Conservation (phyloP, 2,329 filamentous ascomycete genomes). For the Aspergillus sergii region DNA sequence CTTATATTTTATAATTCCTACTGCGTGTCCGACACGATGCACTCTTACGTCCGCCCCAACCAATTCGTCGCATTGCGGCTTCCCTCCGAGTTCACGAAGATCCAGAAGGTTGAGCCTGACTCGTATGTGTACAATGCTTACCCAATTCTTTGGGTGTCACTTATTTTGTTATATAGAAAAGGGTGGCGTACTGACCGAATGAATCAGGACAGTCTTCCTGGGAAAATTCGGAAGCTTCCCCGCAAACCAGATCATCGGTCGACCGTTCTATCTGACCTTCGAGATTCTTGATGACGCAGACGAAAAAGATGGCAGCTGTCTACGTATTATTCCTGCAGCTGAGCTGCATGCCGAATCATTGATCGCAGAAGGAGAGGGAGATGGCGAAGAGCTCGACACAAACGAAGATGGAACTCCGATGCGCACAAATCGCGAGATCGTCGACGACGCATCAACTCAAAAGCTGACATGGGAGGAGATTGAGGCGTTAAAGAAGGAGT, state of each 20-base stretch:
- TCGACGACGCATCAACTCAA: conserved; percentile 70
- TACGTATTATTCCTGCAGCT: conserved; percentile 76
- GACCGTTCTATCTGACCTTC: conserved; percentile 89
- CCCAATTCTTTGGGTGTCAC: conserved; percentile 4
- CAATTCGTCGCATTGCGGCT: conserved; percentile 41
- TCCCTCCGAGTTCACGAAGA: conserved; percentile 60
- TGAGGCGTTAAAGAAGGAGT: conserved; percentile 70
- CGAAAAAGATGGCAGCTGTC: conserved; percentile 62
- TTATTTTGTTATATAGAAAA: conserved; percentile 2
- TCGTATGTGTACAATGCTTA: conserved; percentile 56
- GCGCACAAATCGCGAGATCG: conserved; percentile 65
- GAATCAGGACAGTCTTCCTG: conserved; percentile 73
- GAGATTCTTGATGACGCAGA: conserved; percentile 76
- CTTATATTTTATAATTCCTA: background rate
- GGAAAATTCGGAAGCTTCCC: conserved; percentile 93
- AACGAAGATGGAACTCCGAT: conserved; percentile 49
- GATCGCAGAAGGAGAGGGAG: conserved; percentile 52
- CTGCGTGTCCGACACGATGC: conserved; percentile 29
- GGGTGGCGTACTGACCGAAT: conserved; percentile 13
- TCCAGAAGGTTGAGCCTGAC: conserved; percentile 63
- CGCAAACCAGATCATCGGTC: conserved; percentile 84
- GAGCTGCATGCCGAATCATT: conserved; percentile 82
- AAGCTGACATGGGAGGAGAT: conserved; percentile 73
- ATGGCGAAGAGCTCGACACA: conserved; percentile 37
- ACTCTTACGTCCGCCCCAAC: conserved; percentile 41